Conservation (phyloP, 306 rosid species). For the Cercis canadensis region DNA sequence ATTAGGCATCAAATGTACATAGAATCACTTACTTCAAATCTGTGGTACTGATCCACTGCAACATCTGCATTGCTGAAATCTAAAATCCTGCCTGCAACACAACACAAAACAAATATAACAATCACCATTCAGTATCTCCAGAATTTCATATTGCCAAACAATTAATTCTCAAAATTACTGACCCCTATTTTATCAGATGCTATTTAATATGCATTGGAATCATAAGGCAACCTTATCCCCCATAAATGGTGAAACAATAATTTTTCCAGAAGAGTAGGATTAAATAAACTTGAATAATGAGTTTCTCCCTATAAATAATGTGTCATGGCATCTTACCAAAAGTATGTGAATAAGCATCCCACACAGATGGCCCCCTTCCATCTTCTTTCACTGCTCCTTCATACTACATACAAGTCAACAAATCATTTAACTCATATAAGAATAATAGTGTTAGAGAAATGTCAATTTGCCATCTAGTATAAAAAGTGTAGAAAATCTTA, state of each 20-base stretch:
- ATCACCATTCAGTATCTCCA: not conserved
- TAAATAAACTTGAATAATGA: too few species aligned
- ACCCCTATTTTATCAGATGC: too few species aligned
- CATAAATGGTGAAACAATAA: too few species aligned
- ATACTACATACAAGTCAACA: constrained; percentile 36
- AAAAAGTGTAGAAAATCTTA: too few species aligned
- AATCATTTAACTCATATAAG: too few species aligned
- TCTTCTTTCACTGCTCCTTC: constrained; percentile 73
- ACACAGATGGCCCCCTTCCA: constrained; percentile 60
- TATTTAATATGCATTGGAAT: too few species aligned
- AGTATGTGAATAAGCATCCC: constrained; percentile 61
- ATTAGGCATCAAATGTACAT: not conserved
- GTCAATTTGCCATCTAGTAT: too few species aligned
- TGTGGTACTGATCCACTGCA: constrained; percentile 78
- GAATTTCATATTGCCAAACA: not conserved
- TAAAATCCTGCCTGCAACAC: constrained; percentile 49
- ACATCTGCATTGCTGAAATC: constrained; percentile 65
- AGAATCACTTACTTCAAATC: constrained; percentile 50
- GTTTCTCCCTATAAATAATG: too few species aligned
- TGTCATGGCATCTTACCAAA: constrained; percentile 35
- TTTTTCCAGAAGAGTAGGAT: too few species aligned
- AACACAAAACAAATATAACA: not conserved
- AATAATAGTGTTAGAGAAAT: too few species aligned
- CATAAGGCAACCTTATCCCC: too few species aligned
- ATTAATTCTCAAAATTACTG: too few species aligned